Conservation (phyloP, 2,329 filamentous ascomycete genomes). For the Colletotrichum tropicicola region DNA sequence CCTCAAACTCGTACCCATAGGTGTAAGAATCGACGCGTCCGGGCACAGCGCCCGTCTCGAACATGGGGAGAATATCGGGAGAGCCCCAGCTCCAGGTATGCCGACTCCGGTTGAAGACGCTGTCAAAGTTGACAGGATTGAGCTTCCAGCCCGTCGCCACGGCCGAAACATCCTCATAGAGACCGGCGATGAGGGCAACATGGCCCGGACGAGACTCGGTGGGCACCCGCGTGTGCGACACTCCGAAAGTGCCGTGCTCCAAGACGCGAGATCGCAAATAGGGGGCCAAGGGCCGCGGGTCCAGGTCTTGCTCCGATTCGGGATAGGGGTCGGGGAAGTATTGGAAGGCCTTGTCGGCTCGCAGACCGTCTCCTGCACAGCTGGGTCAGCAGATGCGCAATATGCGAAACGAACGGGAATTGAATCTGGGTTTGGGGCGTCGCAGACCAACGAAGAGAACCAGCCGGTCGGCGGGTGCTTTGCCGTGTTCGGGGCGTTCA, state of each 20-base stretch:
- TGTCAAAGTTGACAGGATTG: constrained; percentile 98
- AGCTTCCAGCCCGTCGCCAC: constrained; percentile 98
- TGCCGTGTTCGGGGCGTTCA: constrained; percentile 64
- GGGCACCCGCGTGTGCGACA: constrained; percentile 95
- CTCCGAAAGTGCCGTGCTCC: constrained; percentile 91
- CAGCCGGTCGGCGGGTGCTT: constrained; percentile 87
- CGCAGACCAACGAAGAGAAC: constrained; percentile 87
- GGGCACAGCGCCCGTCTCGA: constrained; percentile 88
- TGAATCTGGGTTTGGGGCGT: constrained; percentile 6
- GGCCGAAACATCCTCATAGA: constrained; percentile 98
- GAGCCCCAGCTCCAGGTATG: constrained; percentile 99
- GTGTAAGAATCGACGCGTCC: constrained; percentile 88
- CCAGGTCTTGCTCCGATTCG: constrained; percentile 69
- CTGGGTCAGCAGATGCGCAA: not conserved
- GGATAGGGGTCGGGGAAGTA: constrained; percentile 88
- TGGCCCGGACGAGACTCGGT: constrained; percentile 97
- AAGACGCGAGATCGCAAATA: constrained; percentile 91
- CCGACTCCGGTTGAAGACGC: constrained; percentile 94
- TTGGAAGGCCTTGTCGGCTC: constrained; percentile 98
- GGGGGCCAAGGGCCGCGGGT: constrained; percentile 84
- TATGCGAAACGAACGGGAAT: not conserved
- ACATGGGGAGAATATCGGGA: constrained; percentile 97
- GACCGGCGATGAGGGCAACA: constrained; percentile 93
- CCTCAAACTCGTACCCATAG: constrained; percentile 86
- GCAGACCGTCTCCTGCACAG: constrained; percentile 80